Percentiles rank a stretch among this genome's conserved stretches.
These are phyloP conservation scores for Saccharomyces hybrid DNA, from an alignment of 1,139 yeast genomes.

Conservation along the genomic window DNA sequence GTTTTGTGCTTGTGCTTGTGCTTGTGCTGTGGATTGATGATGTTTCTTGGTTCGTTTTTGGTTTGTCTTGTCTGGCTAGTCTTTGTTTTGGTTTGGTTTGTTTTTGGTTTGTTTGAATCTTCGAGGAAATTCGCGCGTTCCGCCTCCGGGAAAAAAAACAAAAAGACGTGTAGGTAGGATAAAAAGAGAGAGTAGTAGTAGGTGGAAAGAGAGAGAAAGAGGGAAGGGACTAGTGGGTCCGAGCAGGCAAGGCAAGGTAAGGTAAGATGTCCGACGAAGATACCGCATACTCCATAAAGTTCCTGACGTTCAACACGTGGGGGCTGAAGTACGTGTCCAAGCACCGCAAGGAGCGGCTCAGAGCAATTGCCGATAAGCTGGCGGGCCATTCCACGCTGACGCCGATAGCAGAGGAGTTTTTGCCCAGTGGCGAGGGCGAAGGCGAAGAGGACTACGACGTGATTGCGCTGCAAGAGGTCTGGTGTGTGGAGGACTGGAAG, in stretches of 20 bases:
- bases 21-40: background rate
- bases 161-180: background rate
- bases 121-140: background rate
- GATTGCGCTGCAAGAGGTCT: constrained; percentile 84
- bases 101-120: background rate
- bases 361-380: constrained; percentile 65
- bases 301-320: constrained; percentile 76
- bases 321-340: constrained; percentile 81
- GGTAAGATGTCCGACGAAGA: background rate
- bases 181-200: background rate
- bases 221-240: background rate
- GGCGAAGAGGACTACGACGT: constrained; percentile 58
- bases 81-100: background rate
- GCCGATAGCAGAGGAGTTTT: constrained; percentile 8
- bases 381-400: constrained; percentile 32
- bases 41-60: background rate
- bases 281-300: constrained; percentile 30
- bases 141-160: background rate
- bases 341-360: constrained; percentile 52
- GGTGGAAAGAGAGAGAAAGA: background rate
- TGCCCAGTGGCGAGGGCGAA: constrained; percentile 9
- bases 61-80: background rate
- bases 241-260: background rate
- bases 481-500: constrained; percentile 83
- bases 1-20: background rate